Evolutionary conservation across 768 basidiomycete species (phyloP).

Genomic region (Guyanaporus albipodus): DNA sequence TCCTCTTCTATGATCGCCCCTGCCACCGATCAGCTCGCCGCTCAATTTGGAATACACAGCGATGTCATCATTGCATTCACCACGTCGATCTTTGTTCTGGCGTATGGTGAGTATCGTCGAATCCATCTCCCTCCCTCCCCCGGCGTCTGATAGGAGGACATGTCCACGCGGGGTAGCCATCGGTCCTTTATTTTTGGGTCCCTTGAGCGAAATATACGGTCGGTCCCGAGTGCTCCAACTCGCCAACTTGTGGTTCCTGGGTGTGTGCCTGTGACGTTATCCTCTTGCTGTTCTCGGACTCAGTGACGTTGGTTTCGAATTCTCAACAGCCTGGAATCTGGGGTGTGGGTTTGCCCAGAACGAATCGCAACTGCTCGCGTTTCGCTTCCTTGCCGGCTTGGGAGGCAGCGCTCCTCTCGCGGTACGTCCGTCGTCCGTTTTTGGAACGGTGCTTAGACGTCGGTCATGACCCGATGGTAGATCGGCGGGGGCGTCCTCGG

Average conservation of each 20-base stretch:
- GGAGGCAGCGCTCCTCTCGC: conserved; percentile 70
- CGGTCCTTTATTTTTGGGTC: conserved; percentile 46
- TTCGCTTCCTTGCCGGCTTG: conserved; percentile 65
- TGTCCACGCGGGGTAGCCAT: conserved; percentile 13
- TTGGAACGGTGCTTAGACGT: too few relatives aligned
- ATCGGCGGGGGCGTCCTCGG: conserved; percentile 67
- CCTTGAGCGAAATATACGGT: conserved; percentile 70
- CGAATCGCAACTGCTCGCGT: conserved; percentile 55
- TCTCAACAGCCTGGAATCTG: conserved; percentile 61
- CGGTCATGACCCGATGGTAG: conserved; percentile 16
- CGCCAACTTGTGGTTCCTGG: conserved; percentile 64
- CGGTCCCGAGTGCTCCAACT: conserved; percentile 57
- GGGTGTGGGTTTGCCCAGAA: conserved; percentile 62
- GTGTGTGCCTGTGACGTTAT: conserved; percentile 30
- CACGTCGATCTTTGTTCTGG: conserved; percentile 57
- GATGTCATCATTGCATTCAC: conserved; percentile 49
- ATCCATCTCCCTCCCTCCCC: too few relatives aligned
- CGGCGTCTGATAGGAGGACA: too few relatives aligned
- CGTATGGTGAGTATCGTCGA: conserved; percentile 60
- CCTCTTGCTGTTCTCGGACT: neutral
- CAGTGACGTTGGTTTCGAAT: conserved; percentile 15
- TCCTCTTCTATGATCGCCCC: conserved; percentile 77
- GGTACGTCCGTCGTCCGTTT: too few relatives aligned
- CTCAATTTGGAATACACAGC: conserved; percentile 52
- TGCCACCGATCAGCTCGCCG: conserved; percentile 47